These are phyloP conservation scores for Backusella mclennaniae DNA, from an alignment of 192 early-diverging fungal species.

Conservation along the genomic window DNA sequence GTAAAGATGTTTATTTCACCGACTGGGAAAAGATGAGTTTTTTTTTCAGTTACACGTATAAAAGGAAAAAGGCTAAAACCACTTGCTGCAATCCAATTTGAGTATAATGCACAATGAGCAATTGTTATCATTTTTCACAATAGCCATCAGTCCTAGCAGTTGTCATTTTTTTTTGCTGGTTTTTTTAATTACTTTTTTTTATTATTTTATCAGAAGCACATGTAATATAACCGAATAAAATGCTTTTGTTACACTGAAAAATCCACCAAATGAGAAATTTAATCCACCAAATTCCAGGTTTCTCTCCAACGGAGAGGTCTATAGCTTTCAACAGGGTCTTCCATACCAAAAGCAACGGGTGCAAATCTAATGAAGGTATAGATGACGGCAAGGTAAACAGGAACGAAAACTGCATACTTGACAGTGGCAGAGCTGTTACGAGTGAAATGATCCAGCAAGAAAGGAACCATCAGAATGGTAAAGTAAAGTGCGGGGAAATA, in stretches of 20 bases:
- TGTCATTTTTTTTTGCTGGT: background rate
- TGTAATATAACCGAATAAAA: conserved; percentile 4
- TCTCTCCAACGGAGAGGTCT: conserved; percentile 65
- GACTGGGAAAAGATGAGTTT: background rate
- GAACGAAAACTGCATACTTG: conserved; percentile 37
- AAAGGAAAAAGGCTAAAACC: background rate
- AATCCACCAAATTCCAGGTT: conserved; percentile 70
- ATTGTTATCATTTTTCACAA: background rate
- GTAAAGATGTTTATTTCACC: background rate
- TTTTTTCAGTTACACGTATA: background rate
- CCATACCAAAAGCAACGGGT: conserved; percentile 80
- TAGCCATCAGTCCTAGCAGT: background rate
- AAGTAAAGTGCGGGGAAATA: conserved; percentile 98
- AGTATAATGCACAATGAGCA: background rate
- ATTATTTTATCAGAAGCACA: background rate
- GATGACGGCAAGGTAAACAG: conserved; percentile 40
- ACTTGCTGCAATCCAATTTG: background rate
- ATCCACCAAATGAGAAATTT: background rate
- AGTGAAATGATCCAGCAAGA: conserved; percentile 74
- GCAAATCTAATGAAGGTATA: conserved; percentile 73
- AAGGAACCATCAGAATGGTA: conserved; percentile 78
- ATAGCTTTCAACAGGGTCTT: conserved; percentile 60
- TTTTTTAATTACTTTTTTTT: background rate
- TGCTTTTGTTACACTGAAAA: background rate
- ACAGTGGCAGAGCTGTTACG: conserved; percentile 14